Conservation (phyloP, 768 basidiomycete species). For the Kwoniella europaea region DNA sequence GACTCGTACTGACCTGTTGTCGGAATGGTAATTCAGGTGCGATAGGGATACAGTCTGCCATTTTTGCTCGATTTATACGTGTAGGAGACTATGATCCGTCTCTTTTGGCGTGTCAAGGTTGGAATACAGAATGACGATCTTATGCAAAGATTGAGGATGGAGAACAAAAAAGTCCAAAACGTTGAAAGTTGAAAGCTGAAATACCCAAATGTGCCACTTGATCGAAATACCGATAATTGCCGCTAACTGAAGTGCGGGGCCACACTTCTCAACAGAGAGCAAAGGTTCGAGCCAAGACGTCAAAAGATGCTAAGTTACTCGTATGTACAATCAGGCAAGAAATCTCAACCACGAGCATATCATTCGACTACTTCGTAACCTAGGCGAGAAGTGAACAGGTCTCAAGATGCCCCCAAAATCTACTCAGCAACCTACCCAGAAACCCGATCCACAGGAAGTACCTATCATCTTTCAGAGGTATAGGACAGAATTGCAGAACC, state of each 20-base stretch:
- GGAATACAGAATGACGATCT: not conserved
- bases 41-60: conserved; percentile 56
- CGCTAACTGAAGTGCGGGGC: not conserved
- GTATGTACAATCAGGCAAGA: not conserved
- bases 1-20: conserved; percentile 34
- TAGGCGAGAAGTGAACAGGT: not conserved
- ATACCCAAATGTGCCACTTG: conserved; percentile 18
- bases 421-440: conserved; percentile 3
- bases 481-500: conserved; percentile 85
- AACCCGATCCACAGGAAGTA: conserved; percentile 44
- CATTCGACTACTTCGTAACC: not conserved
- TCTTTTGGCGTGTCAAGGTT: conserved; percentile 16
- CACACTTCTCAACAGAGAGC: not conserved
- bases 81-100: conserved; percentile 12
- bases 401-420: conserved; percentile 46
- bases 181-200: conserved; percentile 4
- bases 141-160: not conserved
- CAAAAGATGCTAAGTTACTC: too few relatives aligned
- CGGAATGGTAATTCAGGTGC: conserved; percentile 55
- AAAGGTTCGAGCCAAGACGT: not conserved
- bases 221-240: not conserved
- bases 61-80: conserved; percentile 21
- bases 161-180: not conserved
- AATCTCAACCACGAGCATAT: not conserved
- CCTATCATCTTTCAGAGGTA: conserved; percentile 70